Evolutionary conservation across 2,329 filamentous ascomycete species (phyloP), one percentile per base, ranked within the genome.

Genomic region (Neofusicoccum sp.): DNA sequence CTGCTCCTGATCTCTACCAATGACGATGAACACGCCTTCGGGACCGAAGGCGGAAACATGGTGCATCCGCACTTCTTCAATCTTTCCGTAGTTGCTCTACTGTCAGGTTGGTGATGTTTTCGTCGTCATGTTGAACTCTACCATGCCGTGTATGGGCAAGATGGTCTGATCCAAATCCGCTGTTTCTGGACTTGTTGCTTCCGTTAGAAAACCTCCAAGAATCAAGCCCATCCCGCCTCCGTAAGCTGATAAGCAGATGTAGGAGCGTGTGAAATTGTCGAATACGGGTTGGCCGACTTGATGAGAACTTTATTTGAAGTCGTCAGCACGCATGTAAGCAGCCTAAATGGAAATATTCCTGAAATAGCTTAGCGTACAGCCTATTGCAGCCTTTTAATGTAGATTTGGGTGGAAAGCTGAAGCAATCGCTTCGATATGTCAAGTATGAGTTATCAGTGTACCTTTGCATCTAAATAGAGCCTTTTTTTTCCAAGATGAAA

Each of bases 231-330:
- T n/a, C 6, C 34, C 50, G 1, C 37, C 37, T 7, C 50, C 50
- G n/a, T 29, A 56, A 9, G 50, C 28, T 5, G 28, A 39, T 6
- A 39, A 34, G 6, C 33, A 12, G 5, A 56, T 43, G 34, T 56
- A 56, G 16, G 11, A 33, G 4, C 64, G 52, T 28, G 36, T 58
- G 33, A 61, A 49, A 12, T 34, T 44, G 22, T 61, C 28, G 33
- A 65, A 64, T 6, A 8, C 62, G 56, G 11, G 9, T 43, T 29
- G 6, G 56, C 52, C 2, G 44, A 31, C 4, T 61, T 36, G 6
- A 64, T 39, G n/a, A n/a, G n/a, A n/a, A n/a, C n/a, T n/a, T n/a
- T n/a, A n/a, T n/a, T n/a, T n/a, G n/a, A n/a, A n/a, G n/a, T n/a
- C n/a, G n/a, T n/a, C n/a, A n/a, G n/a, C n/a, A n/a, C n/a, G n/a